Evolutionary conservation across 495 filamentous ascomycete genomes (phyloP).

Genomic region (Xylaria telfairii): DNA sequence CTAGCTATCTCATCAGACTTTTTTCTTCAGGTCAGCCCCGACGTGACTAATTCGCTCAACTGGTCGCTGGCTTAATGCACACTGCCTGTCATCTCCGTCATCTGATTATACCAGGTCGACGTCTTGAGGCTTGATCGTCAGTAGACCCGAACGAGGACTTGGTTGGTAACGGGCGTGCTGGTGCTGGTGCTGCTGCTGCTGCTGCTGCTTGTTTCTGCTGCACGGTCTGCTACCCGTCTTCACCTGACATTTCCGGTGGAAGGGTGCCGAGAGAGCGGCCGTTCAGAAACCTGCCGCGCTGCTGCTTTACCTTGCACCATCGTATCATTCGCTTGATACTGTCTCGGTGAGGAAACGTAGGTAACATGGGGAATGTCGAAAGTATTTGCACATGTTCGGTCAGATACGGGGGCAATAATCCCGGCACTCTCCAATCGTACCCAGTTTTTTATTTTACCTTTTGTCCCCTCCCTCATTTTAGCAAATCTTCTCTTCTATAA

Average conservation of each 20-base stretch:
- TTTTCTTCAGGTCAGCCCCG: conserved; percentile 24
- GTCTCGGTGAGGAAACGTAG: conserved; percentile 27
- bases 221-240: conserved; percentile 17
- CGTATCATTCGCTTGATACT: conserved; percentile 24
- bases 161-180: conserved; percentile 8
- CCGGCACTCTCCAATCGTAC: conserved; percentile 18
- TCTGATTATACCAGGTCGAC: conserved; percentile 26
- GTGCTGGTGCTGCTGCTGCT: no score
- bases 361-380: conserved; percentile 8
- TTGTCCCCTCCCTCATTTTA: background rate
- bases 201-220: background rate
- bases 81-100: conserved; percentile 27
- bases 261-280: conserved; percentile 6
- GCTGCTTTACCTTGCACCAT: conserved; percentile 11
- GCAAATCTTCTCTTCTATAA: background rate
- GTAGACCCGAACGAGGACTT: background rate
- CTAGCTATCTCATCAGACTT: conserved; percentile 18
- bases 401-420: conserved; percentile 19
- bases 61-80: conserved; percentile 20
- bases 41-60: conserved; percentile 25
- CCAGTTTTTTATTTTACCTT: conserved; percentile 12
- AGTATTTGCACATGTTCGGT: conserved; percentile 18
- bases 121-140: conserved; percentile 23
- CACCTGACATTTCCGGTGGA: conserved; percentile 24
- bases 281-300: conserved; percentile 6